Evolutionary conservation across 208 protist species (phyloP), one percentile per base, ranked within the genome.

Genomic region (Crithidia thermophila): DNA sequence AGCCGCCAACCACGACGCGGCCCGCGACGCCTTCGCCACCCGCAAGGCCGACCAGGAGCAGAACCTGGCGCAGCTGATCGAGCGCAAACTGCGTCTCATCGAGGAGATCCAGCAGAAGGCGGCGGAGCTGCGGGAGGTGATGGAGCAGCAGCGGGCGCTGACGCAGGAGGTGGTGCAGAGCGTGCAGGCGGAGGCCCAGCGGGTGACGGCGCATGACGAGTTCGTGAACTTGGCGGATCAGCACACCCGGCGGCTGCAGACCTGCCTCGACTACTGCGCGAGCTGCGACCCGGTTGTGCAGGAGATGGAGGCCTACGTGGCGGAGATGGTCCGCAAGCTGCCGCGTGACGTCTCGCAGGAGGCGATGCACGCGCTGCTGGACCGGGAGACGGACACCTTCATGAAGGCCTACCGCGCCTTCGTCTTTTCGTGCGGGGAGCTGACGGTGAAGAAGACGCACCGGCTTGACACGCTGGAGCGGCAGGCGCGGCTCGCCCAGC

Each of bases 401-500:
- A 75, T 88, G 68, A 72, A 80, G 18, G 82, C 67, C 18, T 94
- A 94, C 79, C 67, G 77, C 28, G 42, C 55, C 20, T 94, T 94
- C 47, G 85, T 92, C 23, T 80, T 87, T n/a, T 67, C 53, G 33
- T 89, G 78, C 55, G 82, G 86, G 2, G 85, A 94, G 27, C 74
- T 94, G 30, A 89, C 86, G n/a, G 83, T 91, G 53, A 92, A 92
- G 77, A 92, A 92, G 79, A 85, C 82, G 45, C 89, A 92, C 67
- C 89, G 89, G 33, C 84, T 91, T 30, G 89, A 94, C 76, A 92
- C 84, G 10, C 77, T 94, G 50, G 84, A 91, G 81, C 89, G 89
- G 37, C 89, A 94, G 76, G 81, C 79, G 9, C 85, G 89, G 28
- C 82, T 92, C 47, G 71, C 84, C 2, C 69, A 88, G 68, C 84